These are phyloP conservation scores for thale cress (Arabidopsis thaliana) DNA, from an alignment of 345 rosid genomes.

Conservation along the genomic window TAIR10.1 NC_003076.8:3849001-3849500, in stretches of 20 bases:
- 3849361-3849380: constrained; percentile 20
- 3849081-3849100: not conserved
- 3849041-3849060: not conserved
- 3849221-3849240: not conserved
- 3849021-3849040: not conserved
- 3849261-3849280: not conserved
- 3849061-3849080: not conserved
- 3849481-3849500: constrained; percentile 63
- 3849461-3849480: constrained; percentile 50
- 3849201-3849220: not conserved
- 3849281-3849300: constrained; percentile 1
- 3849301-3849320: not conserved
- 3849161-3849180: not conserved
- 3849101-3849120: not conserved
- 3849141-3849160: not conserved
- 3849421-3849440: not conserved
- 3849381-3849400: constrained; percentile 30
- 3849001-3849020: constrained; percentile 4
- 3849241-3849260: constrained; percentile 1
- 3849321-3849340: constrained; percentile 7
- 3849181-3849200: constrained; percentile 9
- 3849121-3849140: not conserved
- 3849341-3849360: not conserved
- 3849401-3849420: not conserved
- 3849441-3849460: not conserved